Base-by-base conservation (phyloP, 2,329 filamentous ascomycete species). In the Dothistroma septosporum region DNA sequence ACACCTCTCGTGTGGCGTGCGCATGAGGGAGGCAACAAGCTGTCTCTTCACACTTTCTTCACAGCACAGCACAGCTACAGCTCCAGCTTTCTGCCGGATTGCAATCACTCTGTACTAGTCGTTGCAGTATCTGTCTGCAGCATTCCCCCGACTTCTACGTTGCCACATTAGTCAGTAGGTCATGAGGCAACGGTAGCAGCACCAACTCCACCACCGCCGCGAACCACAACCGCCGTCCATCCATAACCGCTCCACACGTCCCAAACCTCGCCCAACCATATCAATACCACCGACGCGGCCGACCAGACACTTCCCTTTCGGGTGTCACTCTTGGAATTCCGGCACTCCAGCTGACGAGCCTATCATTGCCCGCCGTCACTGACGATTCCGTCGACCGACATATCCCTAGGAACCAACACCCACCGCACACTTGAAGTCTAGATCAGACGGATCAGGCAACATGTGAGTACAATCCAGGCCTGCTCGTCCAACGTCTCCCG, bases 401-500 rank as follows among this genome's bases (percentile, higher is more conserved):
- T 65, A 61, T 53, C 53, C 58, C 63, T 63, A 65, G 61, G 61
- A 57, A 63, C 54, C 59, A 57, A 60, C 57, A 53, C 58, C 63
- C 47, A 55, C 58, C 48, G 49, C 63, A 46, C 12, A 53, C 24
- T 33, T n/a, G 37, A 28, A 49, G 22, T 53, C 28, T 28, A 14
- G n/a, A 19, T 32, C 31, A 55, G 52, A 56, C 48, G 44, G 44
- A 49, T 37, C 46, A 41, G 62, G 64, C 66, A 68, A 65, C 53
- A 70, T 70, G 68, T 70, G 61, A 70, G 68, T 70, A 63, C 64
- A 53, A 53, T 57, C 22, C 55, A 21, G 53, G 33, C 24, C 47
- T 11, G 52, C 24, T 22, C 50, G 24, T 58, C 47, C 41, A 28
- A 44, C 46, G 50, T 33, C 32, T 53, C 57, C 54, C 21, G 21